These are phyloP conservation scores for Boletellus deceptivus DNA, from an alignment of 1,284 basidiomycete genomes.

Conservation along the genomic window DNA sequence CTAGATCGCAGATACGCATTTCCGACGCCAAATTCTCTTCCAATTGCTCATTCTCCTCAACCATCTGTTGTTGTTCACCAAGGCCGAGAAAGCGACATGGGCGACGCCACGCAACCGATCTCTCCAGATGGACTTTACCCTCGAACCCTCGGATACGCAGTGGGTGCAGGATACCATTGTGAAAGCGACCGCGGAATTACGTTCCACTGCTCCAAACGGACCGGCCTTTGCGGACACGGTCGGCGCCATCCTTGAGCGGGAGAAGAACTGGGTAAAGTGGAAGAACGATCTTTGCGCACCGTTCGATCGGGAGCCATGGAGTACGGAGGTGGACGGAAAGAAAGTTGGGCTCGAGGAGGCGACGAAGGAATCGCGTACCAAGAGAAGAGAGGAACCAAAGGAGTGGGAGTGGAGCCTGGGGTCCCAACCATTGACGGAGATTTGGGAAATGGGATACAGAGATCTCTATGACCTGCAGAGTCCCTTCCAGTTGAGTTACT, in stretches of 20 bases:
- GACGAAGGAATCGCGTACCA: constrained; percentile 48
- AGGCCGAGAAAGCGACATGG: constrained; percentile 63
- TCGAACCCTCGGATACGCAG: constrained; percentile 61
- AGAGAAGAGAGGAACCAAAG: constrained; percentile 52
- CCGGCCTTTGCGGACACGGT: constrained; percentile 73
- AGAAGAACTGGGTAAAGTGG: constrained; percentile 86
- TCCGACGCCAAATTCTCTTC: constrained; percentile 88
- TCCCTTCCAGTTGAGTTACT: constrained; percentile 57
- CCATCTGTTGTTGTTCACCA: constrained; percentile 78
- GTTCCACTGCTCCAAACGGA: constrained; percentile 72
- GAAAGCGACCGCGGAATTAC: constrained; percentile 67
- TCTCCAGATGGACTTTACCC: constrained; percentile 76
- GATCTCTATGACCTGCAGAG: constrained; percentile 59
- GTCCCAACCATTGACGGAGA: constrained; percentile 66
- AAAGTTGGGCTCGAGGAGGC: constrained; percentile 61
- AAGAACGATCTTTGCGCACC: constrained; percentile 75
- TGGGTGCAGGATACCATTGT: constrained; percentile 72
- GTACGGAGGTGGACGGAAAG: constrained; percentile 44
- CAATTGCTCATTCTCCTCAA: constrained; percentile 82
- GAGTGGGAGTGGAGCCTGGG: constrained; percentile 64
- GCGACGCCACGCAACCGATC: constrained; percentile 63
- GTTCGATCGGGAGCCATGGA: constrained; percentile 71
- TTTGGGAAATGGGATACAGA: constrained; percentile 77
- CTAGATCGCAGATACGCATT: constrained; percentile 83
- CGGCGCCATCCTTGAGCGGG: constrained; percentile 66